Percentiles rank a stretch among this genome's conserved stretches.
Conservation (phyloP, 495 filamentous ascomycete genomes). For the Podospora bellae-mahoneyi region DNA sequence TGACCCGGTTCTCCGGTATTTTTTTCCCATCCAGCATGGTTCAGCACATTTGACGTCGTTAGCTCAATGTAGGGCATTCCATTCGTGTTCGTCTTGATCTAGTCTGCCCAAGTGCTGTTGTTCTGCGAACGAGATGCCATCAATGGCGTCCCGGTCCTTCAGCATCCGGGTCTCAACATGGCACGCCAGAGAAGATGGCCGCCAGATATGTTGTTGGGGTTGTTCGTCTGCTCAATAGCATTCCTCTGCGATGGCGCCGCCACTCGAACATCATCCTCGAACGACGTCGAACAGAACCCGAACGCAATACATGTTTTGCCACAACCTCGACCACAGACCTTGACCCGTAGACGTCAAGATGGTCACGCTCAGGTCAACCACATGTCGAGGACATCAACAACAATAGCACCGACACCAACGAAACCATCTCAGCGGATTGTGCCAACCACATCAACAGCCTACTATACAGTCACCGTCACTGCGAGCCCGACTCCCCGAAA, state of each 20-base stretch:
- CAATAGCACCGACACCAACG: background rate
- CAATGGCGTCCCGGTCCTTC: constrained; percentile 11
- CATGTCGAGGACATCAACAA: background rate
- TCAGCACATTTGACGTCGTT: background rate
- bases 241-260: background rate
- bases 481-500: background rate
- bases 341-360: background rate
- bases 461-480: background rate
- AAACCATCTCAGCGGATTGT: background rate
- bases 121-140: constrained; percentile 8
- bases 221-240: constrained; percentile 5
- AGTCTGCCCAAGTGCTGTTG: background rate
- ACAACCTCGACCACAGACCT: constrained; percentile 1
- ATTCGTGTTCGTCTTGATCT: background rate
- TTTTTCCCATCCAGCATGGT: background rate
- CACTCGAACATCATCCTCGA: background rate
- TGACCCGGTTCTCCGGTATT: background rate
- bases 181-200: constrained; percentile 1
- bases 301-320: background rate
- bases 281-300: background rate
- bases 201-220: background rate
- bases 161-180: constrained; percentile 7
- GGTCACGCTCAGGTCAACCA: background rate
- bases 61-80: background rate
- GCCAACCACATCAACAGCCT: background rate